phyloP scores from a whole-genome alignment of 176 grass and related monocot species.

The Aegilops umbellulata region DNA sequence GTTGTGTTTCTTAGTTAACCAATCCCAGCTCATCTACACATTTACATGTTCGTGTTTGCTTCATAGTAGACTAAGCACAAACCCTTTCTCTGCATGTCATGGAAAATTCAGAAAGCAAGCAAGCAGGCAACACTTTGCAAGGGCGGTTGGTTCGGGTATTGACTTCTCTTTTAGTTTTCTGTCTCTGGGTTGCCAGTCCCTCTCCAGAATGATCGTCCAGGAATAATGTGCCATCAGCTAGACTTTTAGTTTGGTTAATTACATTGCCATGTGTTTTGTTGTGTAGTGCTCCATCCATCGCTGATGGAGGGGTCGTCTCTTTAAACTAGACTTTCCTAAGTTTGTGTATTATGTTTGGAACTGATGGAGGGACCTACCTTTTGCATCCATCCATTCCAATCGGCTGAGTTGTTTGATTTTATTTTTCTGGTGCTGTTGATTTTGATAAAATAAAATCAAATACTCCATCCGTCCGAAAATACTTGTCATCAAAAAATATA shows the following conservation, averaged over 20 bases:
- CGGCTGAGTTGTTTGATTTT: neutral
- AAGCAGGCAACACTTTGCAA: conserved; percentile 58
- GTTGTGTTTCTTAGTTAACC: conserved; percentile 21
- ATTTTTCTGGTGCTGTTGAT: neutral
- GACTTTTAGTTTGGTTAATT: conserved; percentile 7
- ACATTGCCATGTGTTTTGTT: neutral
- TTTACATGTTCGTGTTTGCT: neutral
- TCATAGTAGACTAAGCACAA: neutral
- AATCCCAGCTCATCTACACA: neutral
- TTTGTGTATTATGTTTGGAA: conserved; percentile 2
- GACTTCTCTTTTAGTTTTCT: conserved; percentile 57
- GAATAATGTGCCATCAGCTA: conserved; percentile 13
- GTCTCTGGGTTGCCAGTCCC: conserved; percentile 44
- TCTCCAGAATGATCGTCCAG: conserved; percentile 23
- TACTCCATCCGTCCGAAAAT: too few species aligned
- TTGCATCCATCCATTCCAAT: neutral
- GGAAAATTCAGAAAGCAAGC: conserved; percentile 22
- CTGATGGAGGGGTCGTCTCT: neutral
- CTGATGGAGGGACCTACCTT: neutral
- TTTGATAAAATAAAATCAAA: too few species aligned
- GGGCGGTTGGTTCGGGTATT: conserved; percentile 97
- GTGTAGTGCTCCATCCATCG: neutral
- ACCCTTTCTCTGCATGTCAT: neutral
- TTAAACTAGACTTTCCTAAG: neutral
- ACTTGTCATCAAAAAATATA: too few species aligned